Base-by-base conservation (phyloP, 768 basidiomycete genomes). In the Lentinus brumalis region DNA sequence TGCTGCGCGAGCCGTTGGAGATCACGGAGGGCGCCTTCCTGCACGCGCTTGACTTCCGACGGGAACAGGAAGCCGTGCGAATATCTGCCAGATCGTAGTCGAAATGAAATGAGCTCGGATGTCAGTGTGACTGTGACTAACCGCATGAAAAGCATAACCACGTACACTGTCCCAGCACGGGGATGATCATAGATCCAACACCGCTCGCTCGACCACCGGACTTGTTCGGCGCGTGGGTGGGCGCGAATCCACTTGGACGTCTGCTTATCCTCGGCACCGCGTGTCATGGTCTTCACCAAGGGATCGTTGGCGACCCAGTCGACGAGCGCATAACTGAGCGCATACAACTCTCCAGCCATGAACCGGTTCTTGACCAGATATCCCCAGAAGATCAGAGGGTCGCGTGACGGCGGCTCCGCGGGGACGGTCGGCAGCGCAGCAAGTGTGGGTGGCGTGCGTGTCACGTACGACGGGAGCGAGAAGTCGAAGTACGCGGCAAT, bases 151-250 rank as follows among this genome's bases (percentile, higher is more conserved):
- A 5, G 56, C 14, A 26, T 53, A 16, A 57, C 57, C 47, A 80
- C 91, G 70, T 79, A 95, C 87, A 96, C 95, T 18, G 96, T 97
- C 50, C 92, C 90, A 15, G 92, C 87, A 51, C 94, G 88, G 2
- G 96, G 96, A 75, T 98, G 96, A 71, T 99, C 96, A 74, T 99
- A 98, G 65, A 99, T 93, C 92, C 94, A 96, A 75, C 96, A 98
- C 30, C 89, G 85, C 70, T 99, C 96, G 66, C 91, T 88, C 35
- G 83, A 81, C 96, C 96, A 98, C 46, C 93, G 85, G 42, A 99
- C 85, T 66, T 89, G 83, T 31, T 81, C 75, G 14, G 89, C 84
- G 46, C 82, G 83, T 0, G 96, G 95, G 76, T 97, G 96, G 55
- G 87, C 69, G 18, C 83, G 80, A 86, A 98, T 94, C 96, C 96